Evolutionary conservation across 2,329 filamentous ascomycete genomes (phyloP), one percentile per base, ranked within the genome.

Genomic region (Tolypocladium capitatum): DNA sequence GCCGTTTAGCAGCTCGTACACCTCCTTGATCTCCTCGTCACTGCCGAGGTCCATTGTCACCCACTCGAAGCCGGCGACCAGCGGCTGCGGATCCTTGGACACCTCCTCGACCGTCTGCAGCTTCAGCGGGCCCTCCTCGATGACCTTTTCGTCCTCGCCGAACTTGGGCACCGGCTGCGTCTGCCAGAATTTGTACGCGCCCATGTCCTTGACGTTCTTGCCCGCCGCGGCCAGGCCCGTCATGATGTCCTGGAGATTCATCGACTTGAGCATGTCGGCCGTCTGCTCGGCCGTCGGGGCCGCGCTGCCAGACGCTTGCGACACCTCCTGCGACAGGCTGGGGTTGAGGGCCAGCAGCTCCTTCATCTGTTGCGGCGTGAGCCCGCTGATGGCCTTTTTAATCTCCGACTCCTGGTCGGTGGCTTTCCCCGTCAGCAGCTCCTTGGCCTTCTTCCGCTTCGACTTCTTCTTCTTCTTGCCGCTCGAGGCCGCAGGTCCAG

Each of bases 171-270:
- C 92, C 1, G 92, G 92, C 66, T 98, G 92, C 43, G 92, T 98
- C 65, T 88, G 83, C 92, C 92, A 98, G 71, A 98, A 98, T 68
- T 94, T 96, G 75, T 97, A 96, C 49, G 83, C 86, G 7, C 84
- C 89, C 88, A 96, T 95, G 62, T 96, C 90, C 71, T 95, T 96
- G 57, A 81, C 83, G 60, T 94, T 94, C 74, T 92, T 94, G 48
- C 85, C 86, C 52, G 79, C 81, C 8, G 86, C 73, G 16, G 89
- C 84, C 58, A 86, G 66, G 0, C 84, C 83, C 1, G 84, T 86
- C 75, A 87, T 78, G 60, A 86, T 78, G 53, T 87, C 82, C 60
- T 81, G 76, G 48, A 86, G 68, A 53, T 74, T 82, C 61, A 87
- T 71, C 56, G 76, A 76, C 66, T 78, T 78, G 52, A 84, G 69